A percentile compares a stretch with the other conserved stretches of the same genome.
phyloP scores from a whole-genome alignment of 768 basidiomycete species.

The Leucogyrophana mollusca region DNA sequence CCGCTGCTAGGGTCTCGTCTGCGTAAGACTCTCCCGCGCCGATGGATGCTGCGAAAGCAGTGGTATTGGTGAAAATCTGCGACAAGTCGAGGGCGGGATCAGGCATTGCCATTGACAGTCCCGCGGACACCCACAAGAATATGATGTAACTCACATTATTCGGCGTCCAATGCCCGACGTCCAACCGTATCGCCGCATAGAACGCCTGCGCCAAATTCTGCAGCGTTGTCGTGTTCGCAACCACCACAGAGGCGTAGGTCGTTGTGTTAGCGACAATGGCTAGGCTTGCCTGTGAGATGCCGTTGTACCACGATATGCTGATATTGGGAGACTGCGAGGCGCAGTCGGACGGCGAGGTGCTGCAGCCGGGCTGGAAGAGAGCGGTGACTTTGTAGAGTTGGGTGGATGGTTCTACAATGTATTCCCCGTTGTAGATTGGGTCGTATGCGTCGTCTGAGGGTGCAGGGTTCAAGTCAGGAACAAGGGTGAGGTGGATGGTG shows the following conservation, averaged over 20 bases:
- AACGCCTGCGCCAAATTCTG: constrained; percentile 6
- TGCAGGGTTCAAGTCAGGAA: neutral
- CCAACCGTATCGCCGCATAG: constrained; percentile 10
- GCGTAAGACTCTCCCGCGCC: constrained; percentile 1
- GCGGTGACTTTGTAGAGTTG: neutral
- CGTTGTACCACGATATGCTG: constrained; percentile 4
- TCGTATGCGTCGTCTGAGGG: neutral
- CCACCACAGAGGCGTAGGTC: no score
- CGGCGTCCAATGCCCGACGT: constrained; percentile 10
- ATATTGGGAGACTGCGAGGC: constrained; percentile 1
- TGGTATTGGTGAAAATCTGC: constrained; percentile 13
- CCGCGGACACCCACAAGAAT: no score
- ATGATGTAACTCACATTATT: constrained; percentile 8
- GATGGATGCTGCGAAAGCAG: constrained; percentile 8
- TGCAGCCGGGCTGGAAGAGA: constrained; percentile 1
- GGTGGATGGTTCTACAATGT: neutral
- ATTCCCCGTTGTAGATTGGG: neutral
- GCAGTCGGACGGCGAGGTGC: neutral
- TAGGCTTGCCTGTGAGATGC: constrained; percentile 11
- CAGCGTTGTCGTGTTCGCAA: no score
- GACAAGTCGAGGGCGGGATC: no score
- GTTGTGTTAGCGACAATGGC: no score
- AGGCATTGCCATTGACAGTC: no score
- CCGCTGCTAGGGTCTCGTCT: neutral
- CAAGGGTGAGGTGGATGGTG: neutral